Percentiles rank a stretch among this genome's conserved stretches.
Conservation (phyloP, 2,329 filamentous ascomycete species). For the Alternaria panax region DNA sequence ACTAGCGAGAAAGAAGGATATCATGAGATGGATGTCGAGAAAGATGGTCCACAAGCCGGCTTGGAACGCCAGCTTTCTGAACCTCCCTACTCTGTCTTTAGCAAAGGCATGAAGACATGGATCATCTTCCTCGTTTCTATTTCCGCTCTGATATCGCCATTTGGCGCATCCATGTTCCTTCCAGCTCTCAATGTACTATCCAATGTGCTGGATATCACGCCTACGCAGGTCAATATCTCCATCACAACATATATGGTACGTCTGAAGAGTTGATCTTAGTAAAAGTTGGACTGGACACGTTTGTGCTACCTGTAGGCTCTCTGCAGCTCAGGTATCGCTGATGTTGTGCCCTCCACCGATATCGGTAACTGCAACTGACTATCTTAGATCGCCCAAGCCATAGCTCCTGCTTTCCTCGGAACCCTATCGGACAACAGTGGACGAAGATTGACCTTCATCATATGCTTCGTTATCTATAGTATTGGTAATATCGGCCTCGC, state of each 20-base stretch:
- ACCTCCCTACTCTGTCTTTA: conserved; percentile 43
- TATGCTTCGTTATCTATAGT: conserved; percentile 51
- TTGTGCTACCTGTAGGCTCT: background rate
- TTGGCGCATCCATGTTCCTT: conserved; percentile 50
- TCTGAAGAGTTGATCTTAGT: background rate
- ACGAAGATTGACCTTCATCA: conserved; percentile 59
- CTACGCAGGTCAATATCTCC: conserved; percentile 58
- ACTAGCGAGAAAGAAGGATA: background rate
- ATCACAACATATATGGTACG: conserved; percentile 59
- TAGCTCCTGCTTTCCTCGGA: conserved; percentile 61
- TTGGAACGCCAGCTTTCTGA: conserved; percentile 34
- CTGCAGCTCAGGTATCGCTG: background rate
- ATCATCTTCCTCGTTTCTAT: conserved; percentile 59
- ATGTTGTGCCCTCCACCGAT: background rate
- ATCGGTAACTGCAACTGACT: conserved; percentile 13
- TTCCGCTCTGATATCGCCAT: conserved; percentile 59
- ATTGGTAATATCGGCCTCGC: conserved; percentile 48
- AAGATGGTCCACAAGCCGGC: conserved; percentile 11
- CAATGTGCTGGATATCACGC: conserved; percentile 52
- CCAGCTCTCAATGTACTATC: conserved; percentile 47
- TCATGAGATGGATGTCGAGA: conserved; percentile 25
- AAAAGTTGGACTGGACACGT: background rate
- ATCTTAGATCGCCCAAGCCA: conserved; percentile 55
- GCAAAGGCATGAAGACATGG: conserved; percentile 52
- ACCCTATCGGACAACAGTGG: conserved; percentile 62